Conservation (phyloP, 176 grass and related monocot species). For the Cenchrus americanus region DNA sequence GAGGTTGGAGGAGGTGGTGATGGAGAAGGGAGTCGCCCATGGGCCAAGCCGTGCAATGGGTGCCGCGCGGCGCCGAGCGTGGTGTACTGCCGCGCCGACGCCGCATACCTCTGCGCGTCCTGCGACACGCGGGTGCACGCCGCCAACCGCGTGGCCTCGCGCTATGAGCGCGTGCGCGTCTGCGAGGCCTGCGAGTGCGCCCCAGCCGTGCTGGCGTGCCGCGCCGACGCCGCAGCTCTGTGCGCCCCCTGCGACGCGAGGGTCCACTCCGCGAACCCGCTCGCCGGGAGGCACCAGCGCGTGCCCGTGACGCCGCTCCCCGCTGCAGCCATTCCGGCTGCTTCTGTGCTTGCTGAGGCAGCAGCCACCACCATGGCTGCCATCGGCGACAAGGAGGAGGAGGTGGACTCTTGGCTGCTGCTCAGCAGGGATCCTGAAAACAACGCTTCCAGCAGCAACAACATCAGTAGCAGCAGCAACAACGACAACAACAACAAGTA, state of each 20-base stretch:
- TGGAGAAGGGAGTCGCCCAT: constrained; percentile 30
- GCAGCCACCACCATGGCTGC: not conserved
- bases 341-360: constrained; percentile 13
- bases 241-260: constrained; percentile 62
- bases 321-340: constrained; percentile 31
- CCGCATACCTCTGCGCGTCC: constrained; percentile 62
- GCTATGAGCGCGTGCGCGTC: constrained; percentile 70
- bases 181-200: constrained; percentile 62
- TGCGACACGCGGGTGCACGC: constrained; percentile 70
- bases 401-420: constrained; percentile 52
- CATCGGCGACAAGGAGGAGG: constrained; percentile 36
- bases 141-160: constrained; percentile 66
- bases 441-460: not conserved
- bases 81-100: constrained; percentile 81
- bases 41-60: constrained; percentile 54
- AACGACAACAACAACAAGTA: constrained; percentile 4
- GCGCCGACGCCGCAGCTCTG: constrained; percentile 49
- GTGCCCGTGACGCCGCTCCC: constrained; percentile 56
- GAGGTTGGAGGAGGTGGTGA: constrained; percentile 14
- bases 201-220: constrained; percentile 53
- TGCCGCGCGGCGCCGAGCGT: constrained; percentile 49
- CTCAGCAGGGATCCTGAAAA: constrained; percentile 21
- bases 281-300: constrained; percentile 58
- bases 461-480: not conserved
- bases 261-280: constrained; percentile 75